Conservation (phyloP, 179 eudicot species). For the Silene noctiflora region DNA sequence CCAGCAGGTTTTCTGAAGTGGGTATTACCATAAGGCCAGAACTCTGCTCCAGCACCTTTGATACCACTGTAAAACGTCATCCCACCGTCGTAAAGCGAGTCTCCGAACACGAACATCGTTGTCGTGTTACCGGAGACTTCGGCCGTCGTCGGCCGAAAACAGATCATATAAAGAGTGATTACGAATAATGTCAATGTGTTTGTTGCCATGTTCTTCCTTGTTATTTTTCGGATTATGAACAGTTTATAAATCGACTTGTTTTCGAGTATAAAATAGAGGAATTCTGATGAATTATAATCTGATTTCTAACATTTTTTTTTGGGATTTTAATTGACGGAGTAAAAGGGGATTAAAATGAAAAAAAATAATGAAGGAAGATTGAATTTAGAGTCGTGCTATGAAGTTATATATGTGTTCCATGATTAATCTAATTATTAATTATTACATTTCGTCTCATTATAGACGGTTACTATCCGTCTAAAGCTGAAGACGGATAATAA, state of each 20-base stretch:
- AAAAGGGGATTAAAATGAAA: not conserved
- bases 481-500: too few relatives aligned
- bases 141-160: not conserved
- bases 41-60: conserved; percentile 36
- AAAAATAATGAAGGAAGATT: not conserved
- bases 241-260: too few relatives aligned
- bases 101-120: conserved; percentile 43
- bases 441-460: too few relatives aligned
- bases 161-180: not conserved
- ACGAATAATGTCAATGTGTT: conserved; percentile 1
- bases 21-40: conserved; percentile 48
- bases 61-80: conserved; percentile 37
- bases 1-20: conserved; percentile 43
- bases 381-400: not conserved
- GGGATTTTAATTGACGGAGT: not conserved
- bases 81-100: conserved; percentile 47
- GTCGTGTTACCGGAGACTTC: conserved; percentile 12
- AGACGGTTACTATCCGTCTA: too few relatives aligned
- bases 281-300: not conserved
- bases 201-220: not conserved
- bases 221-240: not conserved
- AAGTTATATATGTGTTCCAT: not conserved
- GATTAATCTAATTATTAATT: too few relatives aligned
- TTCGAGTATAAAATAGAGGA: not conserved
- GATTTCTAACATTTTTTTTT: not conserved